These are phyloP conservation scores for Neolecta irregularis DNA, from an alignment of 1,139 yeast species.

Conservation along the genomic window DNA sequence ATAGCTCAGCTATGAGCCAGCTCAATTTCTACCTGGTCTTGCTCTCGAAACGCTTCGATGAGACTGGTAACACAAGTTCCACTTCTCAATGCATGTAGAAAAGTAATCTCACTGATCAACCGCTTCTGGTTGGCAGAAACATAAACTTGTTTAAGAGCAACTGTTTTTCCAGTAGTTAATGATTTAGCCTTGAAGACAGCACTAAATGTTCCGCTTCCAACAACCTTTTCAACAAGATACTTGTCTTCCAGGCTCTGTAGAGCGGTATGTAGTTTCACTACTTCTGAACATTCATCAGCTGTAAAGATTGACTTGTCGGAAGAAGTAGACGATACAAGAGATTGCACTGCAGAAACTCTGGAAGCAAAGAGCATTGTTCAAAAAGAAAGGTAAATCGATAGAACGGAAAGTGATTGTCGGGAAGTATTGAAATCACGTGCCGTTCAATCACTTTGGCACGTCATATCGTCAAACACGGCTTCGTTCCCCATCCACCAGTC, in stretches of 20 bases:
- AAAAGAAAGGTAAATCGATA: no score
- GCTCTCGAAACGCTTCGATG: constrained; percentile 10
- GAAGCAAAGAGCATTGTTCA: no score
- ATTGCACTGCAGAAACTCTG: no score
- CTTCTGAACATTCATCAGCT: no score
- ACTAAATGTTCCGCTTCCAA: constrained; percentile 12
- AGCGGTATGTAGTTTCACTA: no score
- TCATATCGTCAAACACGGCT: no score
- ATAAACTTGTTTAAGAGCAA: constrained; percentile 11
- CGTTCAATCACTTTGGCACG: no score
- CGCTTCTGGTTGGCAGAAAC: constrained; percentile 9
- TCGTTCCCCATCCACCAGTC: no score
- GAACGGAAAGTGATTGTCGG: no score
- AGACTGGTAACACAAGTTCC: constrained; percentile 7
- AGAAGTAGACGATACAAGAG: no score
- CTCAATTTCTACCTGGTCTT: constrained; percentile 11
- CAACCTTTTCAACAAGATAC: constrained; percentile 8
- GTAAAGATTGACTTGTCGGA: no score
- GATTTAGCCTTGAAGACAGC: constrained; percentile 10
- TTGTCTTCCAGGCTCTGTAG: constrained; percentile 9
- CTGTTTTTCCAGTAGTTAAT: constrained; percentile 1
- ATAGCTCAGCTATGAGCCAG: constrained; percentile 8
- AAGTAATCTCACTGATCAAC: constrained; percentile 8
- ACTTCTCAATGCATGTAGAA: constrained; percentile 8
- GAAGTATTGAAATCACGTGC: no score